Conservation (phyloP, 208 protist genomes). For the Wallacemonas sp. region DNA sequence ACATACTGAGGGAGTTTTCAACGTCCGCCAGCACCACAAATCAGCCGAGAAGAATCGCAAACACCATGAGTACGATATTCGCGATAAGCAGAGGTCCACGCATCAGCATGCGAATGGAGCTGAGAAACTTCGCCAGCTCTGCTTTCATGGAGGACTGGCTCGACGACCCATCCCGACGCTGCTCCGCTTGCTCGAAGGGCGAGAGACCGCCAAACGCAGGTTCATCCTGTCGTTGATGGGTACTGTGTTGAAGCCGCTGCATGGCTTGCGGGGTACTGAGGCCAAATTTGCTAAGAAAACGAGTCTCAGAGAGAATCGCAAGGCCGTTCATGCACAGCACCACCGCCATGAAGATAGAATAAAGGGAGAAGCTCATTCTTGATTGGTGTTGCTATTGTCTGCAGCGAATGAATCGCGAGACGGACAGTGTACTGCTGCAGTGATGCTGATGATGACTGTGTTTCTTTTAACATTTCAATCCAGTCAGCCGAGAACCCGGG, state of each 20-base stretch:
- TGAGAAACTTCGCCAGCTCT: slow-evolving; percentile 61
- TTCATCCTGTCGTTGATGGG: not conserved
- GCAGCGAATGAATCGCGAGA: not conserved
- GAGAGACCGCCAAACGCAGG: slow-evolving; percentile 7
- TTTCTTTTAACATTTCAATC: too few relatives aligned
- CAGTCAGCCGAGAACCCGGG: too few relatives aligned
- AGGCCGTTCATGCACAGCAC: slow-evolving; percentile 76
- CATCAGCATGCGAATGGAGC: slow-evolving; percentile 74
- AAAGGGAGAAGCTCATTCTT: slow-evolving; percentile 76
- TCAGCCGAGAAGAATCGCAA: slow-evolving; percentile 72
- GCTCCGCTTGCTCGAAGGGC: slow-evolving; percentile 6
- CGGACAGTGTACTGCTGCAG: too few relatives aligned
- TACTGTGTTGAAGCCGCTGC: slow-evolving; percentile 13
- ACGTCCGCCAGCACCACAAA: not conserved
- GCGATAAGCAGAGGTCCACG: slow-evolving; percentile 81
- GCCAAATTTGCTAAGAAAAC: slow-evolving; percentile 76
- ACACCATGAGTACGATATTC: slow-evolving; percentile 66
- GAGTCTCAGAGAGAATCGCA: slow-evolving; percentile 84
- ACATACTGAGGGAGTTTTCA: too few relatives aligned
- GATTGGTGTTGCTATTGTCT: not conserved
- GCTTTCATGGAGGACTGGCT: slow-evolving; percentile 26
- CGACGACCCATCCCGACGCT: not conserved
- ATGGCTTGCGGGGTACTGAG: slow-evolving; percentile 38
- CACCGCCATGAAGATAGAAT: slow-evolving; percentile 47
- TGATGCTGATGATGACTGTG: too few relatives aligned